phyloP scores from a whole-genome alignment of 495 filamentous ascomycete genomes.

The Penicillium argentinense region DNA sequence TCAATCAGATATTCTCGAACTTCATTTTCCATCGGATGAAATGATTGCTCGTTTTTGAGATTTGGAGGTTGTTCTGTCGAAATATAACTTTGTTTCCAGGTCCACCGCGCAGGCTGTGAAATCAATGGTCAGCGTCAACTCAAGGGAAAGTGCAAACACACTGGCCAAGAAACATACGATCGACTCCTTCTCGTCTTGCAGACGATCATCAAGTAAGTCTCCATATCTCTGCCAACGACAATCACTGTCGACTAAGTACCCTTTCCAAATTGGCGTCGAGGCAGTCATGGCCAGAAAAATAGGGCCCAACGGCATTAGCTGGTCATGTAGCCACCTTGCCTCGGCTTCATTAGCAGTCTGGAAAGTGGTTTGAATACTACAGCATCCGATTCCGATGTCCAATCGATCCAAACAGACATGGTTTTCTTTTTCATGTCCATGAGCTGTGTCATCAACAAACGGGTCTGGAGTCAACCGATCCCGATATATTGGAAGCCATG shows the following conservation, averaged over 20 bases:
- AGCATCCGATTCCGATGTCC: conserved; percentile 91
- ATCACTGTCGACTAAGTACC: conserved; percentile 85
- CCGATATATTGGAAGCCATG: neutral
- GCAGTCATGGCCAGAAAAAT: conserved; percentile 88
- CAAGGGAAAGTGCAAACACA: conserved; percentile 54
- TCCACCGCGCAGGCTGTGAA: conserved; percentile 54
- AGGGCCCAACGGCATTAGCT: conserved; percentile 81
- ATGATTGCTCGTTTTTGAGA: conserved; percentile 52
- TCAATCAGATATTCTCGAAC: conserved; percentile 73
- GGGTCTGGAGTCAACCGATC: neutral
- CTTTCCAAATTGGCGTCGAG: conserved; percentile 88
- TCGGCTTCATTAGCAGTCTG: conserved; percentile 89
- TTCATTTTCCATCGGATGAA: conserved; percentile 57
- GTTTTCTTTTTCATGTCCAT: conserved; percentile 41
- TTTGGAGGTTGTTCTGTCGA: conserved; percentile 66
- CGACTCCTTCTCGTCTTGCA: conserved; percentile 60
- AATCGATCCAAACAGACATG: conserved; percentile 92
- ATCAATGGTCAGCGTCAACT: neutral
- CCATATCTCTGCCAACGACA: conserved; percentile 92
- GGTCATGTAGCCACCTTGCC: conserved; percentile 84
- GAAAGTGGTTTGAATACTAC: conserved; percentile 87
- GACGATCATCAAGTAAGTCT: conserved; percentile 79
- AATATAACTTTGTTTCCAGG: conserved; percentile 88
- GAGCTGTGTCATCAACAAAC: neutral
- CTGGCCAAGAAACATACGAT: neutral